Evolutionary conservation across 2,329 filamentous ascomycete species (phyloP), one percentile per base, ranked within the genome.

Genomic region (Arthroderma sp.): DNA sequence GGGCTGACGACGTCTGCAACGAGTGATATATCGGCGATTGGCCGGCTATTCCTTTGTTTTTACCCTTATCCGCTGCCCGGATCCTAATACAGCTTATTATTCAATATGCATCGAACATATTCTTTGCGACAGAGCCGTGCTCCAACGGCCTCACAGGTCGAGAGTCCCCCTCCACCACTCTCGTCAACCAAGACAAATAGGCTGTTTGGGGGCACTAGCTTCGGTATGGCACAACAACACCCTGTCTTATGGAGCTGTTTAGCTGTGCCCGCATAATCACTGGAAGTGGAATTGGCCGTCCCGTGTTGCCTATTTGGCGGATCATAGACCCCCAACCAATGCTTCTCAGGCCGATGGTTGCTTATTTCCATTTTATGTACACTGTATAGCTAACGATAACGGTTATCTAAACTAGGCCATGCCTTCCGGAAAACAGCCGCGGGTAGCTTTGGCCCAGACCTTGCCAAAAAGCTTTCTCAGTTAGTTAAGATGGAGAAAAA

Each of bases 401-500:
- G n/a, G 2, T 41, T 4, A 9, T 21, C 5, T 51, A 28, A 11
- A 47, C 39, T 66, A 85, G 84, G 85, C 69, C 82, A 87, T 78
- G 81, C 79, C 43, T 78, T 79, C 66, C 74, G 77, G 60, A 78
- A 77, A 65, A 72, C 74, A 49, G 70, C 77, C 55, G 76, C 77
- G 23, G 77, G 77, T 39, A 76, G 77, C 59, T 79, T 79, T 67
- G 83, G 83, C 37, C 83, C 91, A 58, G 93, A 98, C 68, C 84
- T 98, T 59, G 87, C 93, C 59, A 96, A 95, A 82, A 98, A 98
- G 81, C 85, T 98, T 61, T 89, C 91, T 41, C 88, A 95, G 77
- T 82, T 98, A 56, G 93, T 98, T 62, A 98, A 98, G 83, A 98
- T 98, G 93, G 93, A 98, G 78, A 98, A 98, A 84, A 97, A 98